Base-by-base conservation (phyloP, 805 yeast species). In the Candida jianshihensis region DNA sequence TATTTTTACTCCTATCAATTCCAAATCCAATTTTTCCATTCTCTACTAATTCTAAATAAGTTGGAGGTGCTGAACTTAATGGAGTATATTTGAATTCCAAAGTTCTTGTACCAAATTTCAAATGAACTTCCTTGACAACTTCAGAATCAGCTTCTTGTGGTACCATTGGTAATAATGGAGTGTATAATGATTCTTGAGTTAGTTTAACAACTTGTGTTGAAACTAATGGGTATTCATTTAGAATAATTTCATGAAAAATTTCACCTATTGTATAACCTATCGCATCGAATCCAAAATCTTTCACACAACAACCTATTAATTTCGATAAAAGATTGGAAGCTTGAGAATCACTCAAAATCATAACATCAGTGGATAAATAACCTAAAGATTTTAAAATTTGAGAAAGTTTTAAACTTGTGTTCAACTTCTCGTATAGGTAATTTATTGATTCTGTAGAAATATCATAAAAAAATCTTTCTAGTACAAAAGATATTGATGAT, bases 231-330 rank as follows among this genome's bases (percentile, higher is more conserved):
- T 78, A 82, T 42, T 80, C 87, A 30, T 66, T 66, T 27, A 77
- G 52, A 6, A 83, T 65, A 20, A 73, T 59, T 36, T 71, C 77
- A 51, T 78, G 81, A 47, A 81, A 73, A 3, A 83, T 68, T 45
- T 82, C 90, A 42, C 84, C 72, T 19, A 86, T 56, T 3, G 83
- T 79, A 40, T 68, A 68, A 39, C 82, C 60, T n/a, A 79, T 67
- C 3, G 69, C 53, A 49, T 86, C 88, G 53, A 85, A 85, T 1
- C 95, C 94, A 61, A 79, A 85, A 56, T 85, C 95, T 42, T 76
- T 79, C 26, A 81, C 70, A 41, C 86, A 71, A 9, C 81, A 78
- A 3, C 92, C 94, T 16, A 83, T 52, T 19, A 81, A 51, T 26
- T 78, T 72, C 46, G 70, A 70, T 31, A 82, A 60, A 4, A 83